These are phyloP conservation scores for Paecilomyces fulvus DNA, from an alignment of 2,329 filamentous ascomycete genomes.

Conservation along the genomic window DNA sequence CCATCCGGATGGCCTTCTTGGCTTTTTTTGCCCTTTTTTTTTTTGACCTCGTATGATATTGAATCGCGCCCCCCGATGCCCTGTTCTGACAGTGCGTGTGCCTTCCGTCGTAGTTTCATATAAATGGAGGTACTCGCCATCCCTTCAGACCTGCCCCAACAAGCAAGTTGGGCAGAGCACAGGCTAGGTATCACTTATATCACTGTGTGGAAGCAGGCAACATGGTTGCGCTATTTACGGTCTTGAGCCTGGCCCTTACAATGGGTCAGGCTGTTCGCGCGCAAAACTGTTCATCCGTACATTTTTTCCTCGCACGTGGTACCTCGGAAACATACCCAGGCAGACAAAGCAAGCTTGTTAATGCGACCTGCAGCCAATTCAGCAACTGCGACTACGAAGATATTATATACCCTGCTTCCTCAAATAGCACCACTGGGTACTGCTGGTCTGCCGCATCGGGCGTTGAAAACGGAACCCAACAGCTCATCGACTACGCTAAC, in stretches of 20 bases:
- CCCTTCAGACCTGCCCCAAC: neutral
- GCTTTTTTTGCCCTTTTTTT: no score
- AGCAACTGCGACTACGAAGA: neutral
- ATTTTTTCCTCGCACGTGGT: neutral
- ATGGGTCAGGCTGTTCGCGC: neutral
- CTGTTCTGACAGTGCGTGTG: no score
- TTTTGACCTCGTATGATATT: no score
- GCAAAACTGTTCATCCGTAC: neutral
- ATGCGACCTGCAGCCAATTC: neutral
- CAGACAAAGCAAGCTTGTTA: neutral
- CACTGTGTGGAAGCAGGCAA: neutral
- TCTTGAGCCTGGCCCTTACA: neutral
- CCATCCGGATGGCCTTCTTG: neutral
- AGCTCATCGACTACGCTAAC: neutral
- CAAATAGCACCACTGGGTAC: neutral
- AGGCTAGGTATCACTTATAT: neutral
- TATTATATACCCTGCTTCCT: neutral
- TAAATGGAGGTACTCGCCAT: neutral
- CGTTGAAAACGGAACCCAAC: neutral
- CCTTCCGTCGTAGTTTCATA: neutral
- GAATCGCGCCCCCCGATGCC: no score
- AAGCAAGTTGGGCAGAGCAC: neutral
- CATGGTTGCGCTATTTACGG: neutral
- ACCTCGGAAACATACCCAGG: neutral
- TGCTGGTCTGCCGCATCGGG: neutral